Evolutionary conservation across 352 stramenopile species (phyloP).

Genomic region (Thalassiosira hispida): DNA sequence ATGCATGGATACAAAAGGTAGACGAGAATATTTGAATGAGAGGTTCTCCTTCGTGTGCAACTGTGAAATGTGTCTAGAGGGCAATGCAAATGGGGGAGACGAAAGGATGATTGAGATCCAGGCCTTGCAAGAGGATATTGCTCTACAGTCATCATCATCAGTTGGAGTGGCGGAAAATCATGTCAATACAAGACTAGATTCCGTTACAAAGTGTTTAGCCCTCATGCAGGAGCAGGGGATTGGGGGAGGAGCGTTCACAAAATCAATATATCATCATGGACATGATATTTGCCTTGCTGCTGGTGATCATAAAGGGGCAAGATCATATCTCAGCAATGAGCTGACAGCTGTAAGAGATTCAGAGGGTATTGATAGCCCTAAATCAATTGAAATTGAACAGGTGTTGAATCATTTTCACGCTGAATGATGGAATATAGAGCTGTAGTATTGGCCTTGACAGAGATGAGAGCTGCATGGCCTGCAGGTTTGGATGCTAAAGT

Average conservation of each 20-base stretch:
- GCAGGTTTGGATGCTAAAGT: too few relatives aligned
- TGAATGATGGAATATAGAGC: too few relatives aligned
- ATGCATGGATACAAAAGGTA: slow-evolving; percentile 15
- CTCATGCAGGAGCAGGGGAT: slow-evolving; percentile 28
- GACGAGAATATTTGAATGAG: slow-evolving; percentile 24
- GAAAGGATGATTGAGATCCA: slow-evolving; percentile 21
- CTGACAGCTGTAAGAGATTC: slow-evolving; percentile 15
- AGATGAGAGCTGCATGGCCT: too few relatives aligned
- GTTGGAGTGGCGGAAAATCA: neutral
- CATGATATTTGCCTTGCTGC: slow-evolving; percentile 28
- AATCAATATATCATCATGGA: slow-evolving; percentile 22
- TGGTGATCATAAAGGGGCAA: slow-evolving; percentile 12
- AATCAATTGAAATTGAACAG: slow-evolving; percentile 21
- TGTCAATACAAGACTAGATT: slow-evolving; percentile 6
- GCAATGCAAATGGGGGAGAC: slow-evolving; percentile 21
- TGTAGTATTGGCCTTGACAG: too few relatives aligned
- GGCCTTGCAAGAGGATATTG: slow-evolving; percentile 19
- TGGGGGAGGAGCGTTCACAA: slow-evolving; percentile 8
- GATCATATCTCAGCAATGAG: slow-evolving; percentile 13
- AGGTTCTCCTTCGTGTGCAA: slow-evolving; percentile 21
- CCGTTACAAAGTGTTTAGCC: slow-evolving; percentile 9
- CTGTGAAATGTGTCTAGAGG: slow-evolving; percentile 29
- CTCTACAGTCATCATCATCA: slow-evolving; percentile 12
- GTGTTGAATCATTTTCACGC: slow-evolving; percentile 11
- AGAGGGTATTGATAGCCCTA: slow-evolving; percentile 21